phyloP scores from a whole-genome alignment of 805 yeast genomes.

The Candida namnaoensis region DNA sequence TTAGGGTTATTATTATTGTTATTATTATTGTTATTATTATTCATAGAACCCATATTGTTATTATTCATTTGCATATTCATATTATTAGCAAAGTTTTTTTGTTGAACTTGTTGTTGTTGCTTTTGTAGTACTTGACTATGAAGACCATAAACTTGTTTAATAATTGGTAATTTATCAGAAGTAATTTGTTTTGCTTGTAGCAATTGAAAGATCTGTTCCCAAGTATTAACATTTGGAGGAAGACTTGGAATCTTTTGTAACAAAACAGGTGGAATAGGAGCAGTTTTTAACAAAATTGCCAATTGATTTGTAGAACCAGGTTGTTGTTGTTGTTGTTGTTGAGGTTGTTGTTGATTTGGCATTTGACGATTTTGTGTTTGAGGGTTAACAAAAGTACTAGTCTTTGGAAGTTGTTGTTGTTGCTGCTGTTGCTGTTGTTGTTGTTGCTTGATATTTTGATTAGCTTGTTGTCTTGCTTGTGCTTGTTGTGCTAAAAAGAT shows the following conservation, averaged over 20 bases:
- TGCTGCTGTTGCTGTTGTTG: constrained; percentile 23
- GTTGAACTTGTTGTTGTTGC: constrained; percentile 23
- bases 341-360: constrained; percentile 18
- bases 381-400: too few species aligned
- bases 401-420: neutral
- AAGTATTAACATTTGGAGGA: constrained; percentile 72
- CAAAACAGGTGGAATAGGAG: constrained; percentile 66
- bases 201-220: constrained; percentile 70
- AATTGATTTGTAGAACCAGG: constrained; percentile 5
- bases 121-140: constrained; percentile 51
- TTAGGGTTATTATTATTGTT: constrained; percentile 6
- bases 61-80: constrained; percentile 11
- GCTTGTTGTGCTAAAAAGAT: constrained; percentile 38
- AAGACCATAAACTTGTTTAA: constrained; percentile 59
- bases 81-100: constrained; percentile 8
- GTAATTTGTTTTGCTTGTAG: constrained; percentile 51
- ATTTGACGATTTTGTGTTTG: constrained; percentile 1
- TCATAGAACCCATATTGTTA: neutral
- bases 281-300: constrained; percentile 42
- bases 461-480: constrained; percentile 32
- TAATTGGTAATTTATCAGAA: constrained; percentile 44
- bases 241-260: constrained; percentile 62
- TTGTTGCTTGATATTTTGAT: constrained; percentile 4
- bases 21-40: neutral
- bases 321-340: constrained; percentile 15